Base-by-base conservation (phyloP, 2,329 filamentous ascomycete genomes). In the Phyllosticta citribraziliensis region DNA sequence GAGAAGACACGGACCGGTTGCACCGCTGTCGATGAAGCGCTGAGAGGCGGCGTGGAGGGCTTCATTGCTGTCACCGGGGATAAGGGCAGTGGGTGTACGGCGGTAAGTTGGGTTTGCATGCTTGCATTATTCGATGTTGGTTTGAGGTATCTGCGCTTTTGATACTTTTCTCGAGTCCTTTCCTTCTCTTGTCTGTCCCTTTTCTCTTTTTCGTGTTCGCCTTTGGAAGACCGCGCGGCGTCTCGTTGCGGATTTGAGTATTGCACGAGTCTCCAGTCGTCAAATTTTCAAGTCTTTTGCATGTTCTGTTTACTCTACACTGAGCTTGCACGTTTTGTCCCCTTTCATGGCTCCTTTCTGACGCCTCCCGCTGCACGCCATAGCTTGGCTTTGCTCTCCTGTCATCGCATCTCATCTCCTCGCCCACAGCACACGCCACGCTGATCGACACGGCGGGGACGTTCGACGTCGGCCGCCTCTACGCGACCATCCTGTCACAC, bases 401-500 rank as follows among this genome's bases (percentile, higher is more conserved):
- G 2, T 67, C 73, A 0, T 67, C 70, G 8, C 75, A 75, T 62
- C 68, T 81, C 1, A 65, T 79, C 1, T 33, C 63, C 9, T 57
- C 67, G 17, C 8, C 64, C 0, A 50, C 56, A 2, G 64, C 68
- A 0, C 68, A 68, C 5, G 77, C 73, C 2, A 78, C 75, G 0
- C 67, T 81, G 5, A 72, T 82, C 11, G 79, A 82, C 60, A 75
- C 75, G 3, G 75, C 73, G 0, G 75, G 79, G 2, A 71, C 75
- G 2, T 76, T 80, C 52, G 76, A 80, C 65, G 70, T 80, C 8
- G 57, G 76, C 0, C 68, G 67, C 4, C 63, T 81, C 3, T 73
- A 76, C 60, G 63, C 65, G 8, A 47, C 68, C 6, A 65, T 76
- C 5, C 17, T 70, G 20, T 60, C 62, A 1, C 66, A 67, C 2